A percentile compares a stretch with the other conserved stretches of the same genome.
These are phyloP conservation scores for Nakataea oryzae DNA, from an alignment of 2,329 filamentous ascomycete species.

Conservation along the genomic window DNA sequence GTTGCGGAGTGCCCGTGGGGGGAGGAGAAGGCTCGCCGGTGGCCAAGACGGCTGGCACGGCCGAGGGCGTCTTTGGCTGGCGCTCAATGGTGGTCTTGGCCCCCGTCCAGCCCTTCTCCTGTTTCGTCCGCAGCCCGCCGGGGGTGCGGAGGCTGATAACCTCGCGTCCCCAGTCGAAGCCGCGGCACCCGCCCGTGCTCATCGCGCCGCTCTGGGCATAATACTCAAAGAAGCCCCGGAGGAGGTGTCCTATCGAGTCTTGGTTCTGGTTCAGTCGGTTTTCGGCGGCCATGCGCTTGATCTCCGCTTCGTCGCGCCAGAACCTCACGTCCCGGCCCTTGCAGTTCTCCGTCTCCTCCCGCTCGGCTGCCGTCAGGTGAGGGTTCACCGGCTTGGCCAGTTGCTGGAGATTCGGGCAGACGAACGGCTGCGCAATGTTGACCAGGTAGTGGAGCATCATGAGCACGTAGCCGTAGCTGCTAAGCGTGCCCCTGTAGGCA, in stretches of 20 bases:
- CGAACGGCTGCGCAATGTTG: constrained; percentile 69
- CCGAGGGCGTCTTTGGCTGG: constrained; percentile 10
- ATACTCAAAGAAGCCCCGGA: constrained; percentile 83
- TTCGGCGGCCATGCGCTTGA: constrained; percentile 45
- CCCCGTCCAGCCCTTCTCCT: constrained; percentile 77
- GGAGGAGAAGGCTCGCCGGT: not conserved
- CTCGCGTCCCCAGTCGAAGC: constrained; percentile 73
- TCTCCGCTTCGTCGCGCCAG: constrained; percentile 65
- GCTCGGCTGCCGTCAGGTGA: constrained; percentile 23
- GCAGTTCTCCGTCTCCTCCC: constrained; percentile 34
- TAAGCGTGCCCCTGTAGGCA: constrained; percentile 75
- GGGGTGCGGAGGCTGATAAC: constrained; percentile 67
- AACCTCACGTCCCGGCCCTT: constrained; percentile 65
- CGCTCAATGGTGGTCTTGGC: constrained; percentile 59
- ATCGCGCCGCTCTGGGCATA: constrained; percentile 55
- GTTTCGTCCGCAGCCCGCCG: constrained; percentile 62
- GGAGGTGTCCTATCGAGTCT: constrained; percentile 58
- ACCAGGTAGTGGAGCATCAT: constrained; percentile 90
- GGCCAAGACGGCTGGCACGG: not conserved
- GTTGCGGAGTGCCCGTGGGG: not conserved
- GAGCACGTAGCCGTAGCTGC: constrained; percentile 82
- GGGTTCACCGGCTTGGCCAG: constrained; percentile 31
- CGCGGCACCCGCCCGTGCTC: constrained; percentile 36
- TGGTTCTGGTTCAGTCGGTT: constrained; percentile 56
- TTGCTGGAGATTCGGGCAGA: constrained; percentile 73